Base-by-base conservation (phyloP, 2,329 filamentous ascomycete genomes). In the Fusarium sp. region DNA sequence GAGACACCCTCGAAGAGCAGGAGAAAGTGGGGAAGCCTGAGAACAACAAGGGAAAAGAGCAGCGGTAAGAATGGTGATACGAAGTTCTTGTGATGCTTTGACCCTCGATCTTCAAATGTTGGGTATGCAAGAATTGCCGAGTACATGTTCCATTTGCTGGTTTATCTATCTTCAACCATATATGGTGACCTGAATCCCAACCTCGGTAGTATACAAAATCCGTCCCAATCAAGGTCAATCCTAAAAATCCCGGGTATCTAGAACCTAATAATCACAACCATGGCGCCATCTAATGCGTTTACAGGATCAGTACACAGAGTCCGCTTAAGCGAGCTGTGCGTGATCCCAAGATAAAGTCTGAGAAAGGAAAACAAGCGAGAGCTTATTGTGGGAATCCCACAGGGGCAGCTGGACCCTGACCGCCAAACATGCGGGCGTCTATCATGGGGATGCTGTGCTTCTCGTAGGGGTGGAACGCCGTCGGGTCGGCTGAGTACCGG, bases 391-490 rank as follows among this genome's bases (percentile, higher is more conserved):
- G 65, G 31, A 75, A 75, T 34, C 68, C 51, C 46, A 73, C 54
- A 16, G 75, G 72, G 44, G 56, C 55, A n/a, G 71, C 67, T 4
- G 72, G 58, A 40, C 75, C 73, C n/a, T 76, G 68, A 2, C 71
- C 75, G 15, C 73, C 75, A 69, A 84, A 86, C 69, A 79, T 80
- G 40, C 83, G 78, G 41, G 81, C 78, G 64, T 85, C 83, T 72
- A 85, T 83, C 62, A 86, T 75, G 2, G 84, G 84, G 41, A 85
- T 84, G 74, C 80, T 83, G 74, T 85, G 83, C 78, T 86, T 86
- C 75, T 87, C 83, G 50, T 82, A 78, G 5, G 81, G 79, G 37
- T 83, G 81, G 64, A 83, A 83, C 3, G 79, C 78, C 15, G 74
- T 70, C 16, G 78, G 78, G 18, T 82, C 82, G 31, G 75, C 78